Percentiles rank a stretch among this genome's conserved stretches.
Conservation (phyloP, 2,329 filamentous ascomycete genomes). For the Penicillium sp. region DNA sequence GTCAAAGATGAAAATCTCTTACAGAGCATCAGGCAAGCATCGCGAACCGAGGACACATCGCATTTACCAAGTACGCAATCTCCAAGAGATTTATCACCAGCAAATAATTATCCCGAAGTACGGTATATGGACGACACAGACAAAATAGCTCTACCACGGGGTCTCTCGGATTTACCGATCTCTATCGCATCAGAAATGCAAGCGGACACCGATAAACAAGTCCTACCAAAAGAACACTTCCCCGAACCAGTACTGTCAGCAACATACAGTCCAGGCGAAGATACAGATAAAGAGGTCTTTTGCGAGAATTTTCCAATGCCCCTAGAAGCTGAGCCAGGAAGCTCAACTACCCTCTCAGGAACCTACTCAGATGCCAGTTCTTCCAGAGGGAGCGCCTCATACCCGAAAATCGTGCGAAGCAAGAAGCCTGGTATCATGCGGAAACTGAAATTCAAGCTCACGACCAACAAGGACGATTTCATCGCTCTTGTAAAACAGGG, state of each 20-base stretch:
- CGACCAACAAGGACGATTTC: conserved; percentile 11
- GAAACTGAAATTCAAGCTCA: conserved; percentile 13
- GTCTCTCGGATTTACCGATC: not conserved
- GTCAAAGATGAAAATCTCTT: conserved; percentile 4
- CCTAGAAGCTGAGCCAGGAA: not conserved
- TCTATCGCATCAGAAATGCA: not conserved
- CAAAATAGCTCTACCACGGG: conserved; percentile 4
- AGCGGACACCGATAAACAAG: conserved; percentile 1
- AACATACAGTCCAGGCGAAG: conserved; percentile 3
- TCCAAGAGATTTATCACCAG: not conserved
- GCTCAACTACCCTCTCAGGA: not conserved
- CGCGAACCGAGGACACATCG: not conserved
- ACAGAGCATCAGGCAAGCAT: not conserved
- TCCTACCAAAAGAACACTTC: conserved; percentile 7
- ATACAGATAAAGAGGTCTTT: conserved; percentile 8
- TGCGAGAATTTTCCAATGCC: conserved; percentile 6
- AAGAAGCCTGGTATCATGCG: conserved; percentile 13
- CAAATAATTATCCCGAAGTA: not conserved
- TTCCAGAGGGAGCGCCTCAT: not conserved
- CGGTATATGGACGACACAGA: not conserved
- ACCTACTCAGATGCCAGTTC: conserved; percentile 2
- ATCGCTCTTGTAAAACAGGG: conserved; percentile 8
- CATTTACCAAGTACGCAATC: not conserved
- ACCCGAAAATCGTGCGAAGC: not conserved
- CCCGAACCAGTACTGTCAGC: conserved; percentile 12